Percentiles rank a stretch among this genome's conserved stretches.
Evolutionary conservation across 2,329 filamentous ascomycete genomes (phyloP).

Genomic region (Acrocalymma vagum): DNA sequence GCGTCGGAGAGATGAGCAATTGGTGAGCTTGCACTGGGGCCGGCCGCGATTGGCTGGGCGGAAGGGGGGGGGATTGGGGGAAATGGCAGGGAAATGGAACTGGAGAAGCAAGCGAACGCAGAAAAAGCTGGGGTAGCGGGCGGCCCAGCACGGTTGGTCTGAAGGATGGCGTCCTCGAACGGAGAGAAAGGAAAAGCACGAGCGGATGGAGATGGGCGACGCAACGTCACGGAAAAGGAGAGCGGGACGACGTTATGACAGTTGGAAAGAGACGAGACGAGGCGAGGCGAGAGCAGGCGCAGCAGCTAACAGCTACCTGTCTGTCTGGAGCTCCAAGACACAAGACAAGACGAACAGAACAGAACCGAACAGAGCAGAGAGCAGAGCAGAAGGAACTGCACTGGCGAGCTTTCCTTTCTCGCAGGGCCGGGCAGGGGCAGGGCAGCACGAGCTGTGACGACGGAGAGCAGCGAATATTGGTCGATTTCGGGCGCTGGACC

Average conservation of each 20-base stretch:
- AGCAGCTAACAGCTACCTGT: no score
- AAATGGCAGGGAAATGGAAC: conserved; percentile 14
- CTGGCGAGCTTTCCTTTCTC: conserved; percentile 19
- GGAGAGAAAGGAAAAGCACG: background rate
- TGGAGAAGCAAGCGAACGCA: conserved; percentile 21
- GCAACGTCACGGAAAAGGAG: conserved; percentile 1
- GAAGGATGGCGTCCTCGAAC: background rate
- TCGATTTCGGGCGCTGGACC: no score
- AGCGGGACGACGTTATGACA: no score
- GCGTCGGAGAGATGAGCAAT: conserved; percentile 37
- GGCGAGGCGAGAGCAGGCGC: no score
- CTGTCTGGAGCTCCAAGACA: no score
- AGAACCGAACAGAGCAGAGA: no score
- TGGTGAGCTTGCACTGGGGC: conserved; percentile 23
- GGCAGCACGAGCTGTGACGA: conserved; percentile 25
- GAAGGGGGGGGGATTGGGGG: conserved; percentile 17
- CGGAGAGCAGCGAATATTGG: conserved; percentile 8
- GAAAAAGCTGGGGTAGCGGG: conserved; percentile 19
- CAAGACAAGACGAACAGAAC: conserved; percentile 13
- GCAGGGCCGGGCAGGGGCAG: conserved; percentile 11
- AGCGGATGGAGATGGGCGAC: conserved; percentile 1
- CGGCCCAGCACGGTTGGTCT: no score
- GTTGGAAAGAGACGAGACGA: no score
- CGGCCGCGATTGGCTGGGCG: conserved; percentile 33
- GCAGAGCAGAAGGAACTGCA: conserved; percentile 13